These are phyloP conservation scores for Primulina tabacum DNA, from an alignment of 257 asterid genomes.

Conservation along the genomic window DNA sequence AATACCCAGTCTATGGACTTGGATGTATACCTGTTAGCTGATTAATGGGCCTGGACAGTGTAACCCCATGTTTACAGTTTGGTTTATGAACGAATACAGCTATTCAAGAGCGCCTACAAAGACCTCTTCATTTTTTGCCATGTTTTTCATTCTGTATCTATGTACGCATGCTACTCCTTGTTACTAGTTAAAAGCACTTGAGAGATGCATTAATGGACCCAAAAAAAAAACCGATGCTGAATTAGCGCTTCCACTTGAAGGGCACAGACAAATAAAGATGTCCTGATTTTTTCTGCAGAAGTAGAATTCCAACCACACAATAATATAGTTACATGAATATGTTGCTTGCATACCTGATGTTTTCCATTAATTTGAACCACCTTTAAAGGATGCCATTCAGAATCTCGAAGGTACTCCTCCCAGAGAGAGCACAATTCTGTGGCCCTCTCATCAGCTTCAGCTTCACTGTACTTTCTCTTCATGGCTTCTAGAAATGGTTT, in stretches of 20 bases:
- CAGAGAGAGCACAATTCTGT: conserved; percentile 76
- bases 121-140: neutral
- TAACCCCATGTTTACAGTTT: too few relatives aligned
- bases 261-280: neutral
- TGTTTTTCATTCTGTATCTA: neutral
- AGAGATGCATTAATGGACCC: too few relatives aligned
- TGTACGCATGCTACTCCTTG: too few relatives aligned
- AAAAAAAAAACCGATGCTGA: neutral
- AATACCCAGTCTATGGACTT: too few relatives aligned
- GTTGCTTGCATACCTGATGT: conserved; percentile 46
- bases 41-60: too few relatives aligned
- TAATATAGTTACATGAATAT: neutral
- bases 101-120: too few relatives aligned
- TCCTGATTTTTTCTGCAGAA: neutral
- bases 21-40: too few relatives aligned
- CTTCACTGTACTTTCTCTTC: conserved; percentile 56
- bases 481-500: conserved; percentile 73
- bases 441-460: conserved; percentile 76
- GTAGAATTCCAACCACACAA: conserved; percentile 2
- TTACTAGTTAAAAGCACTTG: too few relatives aligned
- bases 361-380: conserved; percentile 55
- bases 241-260: neutral
- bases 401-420: conserved; percentile 94
- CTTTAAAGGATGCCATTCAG: conserved; percentile 87
- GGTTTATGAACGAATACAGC: too few relatives aligned